Conservation (phyloP, 768 basidiomycete genomes). For the Krasilnikovozyma curviuscula region DNA sequence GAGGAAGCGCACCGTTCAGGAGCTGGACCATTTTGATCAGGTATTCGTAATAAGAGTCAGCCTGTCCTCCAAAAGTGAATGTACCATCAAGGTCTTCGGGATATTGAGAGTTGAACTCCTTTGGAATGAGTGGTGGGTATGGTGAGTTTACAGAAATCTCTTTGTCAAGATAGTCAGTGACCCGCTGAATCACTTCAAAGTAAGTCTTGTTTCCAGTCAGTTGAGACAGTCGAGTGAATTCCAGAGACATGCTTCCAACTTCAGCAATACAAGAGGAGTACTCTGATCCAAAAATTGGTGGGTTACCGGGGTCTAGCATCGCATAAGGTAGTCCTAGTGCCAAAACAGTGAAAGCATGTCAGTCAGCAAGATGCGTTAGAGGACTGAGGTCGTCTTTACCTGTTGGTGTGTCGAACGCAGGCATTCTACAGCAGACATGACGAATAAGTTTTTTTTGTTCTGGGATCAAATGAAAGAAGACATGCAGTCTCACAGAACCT, state of each 20-base stretch:
- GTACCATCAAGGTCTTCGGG: slow-evolving; percentile 17
- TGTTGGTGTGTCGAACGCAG: slow-evolving; percentile 25
- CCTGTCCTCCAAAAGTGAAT: slow-evolving; percentile 26
- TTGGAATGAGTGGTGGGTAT: slow-evolving; percentile 21
- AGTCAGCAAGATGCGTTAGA: too few relatives aligned
- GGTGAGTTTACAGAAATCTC: slow-evolving; percentile 16
- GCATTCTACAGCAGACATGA: slow-evolving; percentile 2
- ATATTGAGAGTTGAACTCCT: slow-evolving; percentile 17
- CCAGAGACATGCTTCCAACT: slow-evolving; percentile 27
- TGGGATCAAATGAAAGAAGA: not conserved
- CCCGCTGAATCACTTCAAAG: slow-evolving; percentile 26
- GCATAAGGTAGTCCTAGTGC: slow-evolving; percentile 24
- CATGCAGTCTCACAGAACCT: slow-evolving; percentile 21
- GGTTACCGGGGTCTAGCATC: slow-evolving; percentile 24
- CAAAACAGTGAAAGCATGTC: too few relatives aligned
- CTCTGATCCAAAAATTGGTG: not conserved
- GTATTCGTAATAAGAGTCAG: slow-evolving; percentile 23
- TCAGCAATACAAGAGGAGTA: slow-evolving; percentile 10
- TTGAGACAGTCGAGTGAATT: slow-evolving; percentile 26
- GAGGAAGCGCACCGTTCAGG: slow-evolving; percentile 20
- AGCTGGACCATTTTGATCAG: slow-evolving; percentile 31
- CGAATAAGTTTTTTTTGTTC: not conserved
- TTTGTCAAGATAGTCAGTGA: slow-evolving; percentile 25
- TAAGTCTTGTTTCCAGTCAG: slow-evolving; percentile 27
- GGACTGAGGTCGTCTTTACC: too few relatives aligned